phyloP scores from a whole-genome alignment of 805 yeast genomes.

The Yarrowia sp. region DNA sequence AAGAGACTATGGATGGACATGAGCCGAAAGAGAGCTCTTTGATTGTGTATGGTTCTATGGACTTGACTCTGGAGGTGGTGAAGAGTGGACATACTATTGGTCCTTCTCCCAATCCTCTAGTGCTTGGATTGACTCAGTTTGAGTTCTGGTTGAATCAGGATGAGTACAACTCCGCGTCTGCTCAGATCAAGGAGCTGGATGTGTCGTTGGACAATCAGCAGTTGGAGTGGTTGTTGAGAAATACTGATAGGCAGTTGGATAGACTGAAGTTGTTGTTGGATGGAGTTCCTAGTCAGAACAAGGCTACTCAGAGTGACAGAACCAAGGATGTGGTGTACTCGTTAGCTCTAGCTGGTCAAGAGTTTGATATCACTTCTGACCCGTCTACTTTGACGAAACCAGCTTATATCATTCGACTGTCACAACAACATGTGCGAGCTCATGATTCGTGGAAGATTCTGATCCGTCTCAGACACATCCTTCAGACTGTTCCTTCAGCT shows the following conservation, averaged over 20 bases:
- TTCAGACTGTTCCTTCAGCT: conserved; percentile 53
- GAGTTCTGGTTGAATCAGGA: conserved; percentile 41
- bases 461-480: conserved; percentile 72
- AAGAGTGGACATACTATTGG: conserved; percentile 9
- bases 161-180: conserved; percentile 30
- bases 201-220: conserved; percentile 39
- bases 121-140: conserved; percentile 35
- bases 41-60: conserved; percentile 15
- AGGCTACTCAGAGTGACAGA: background rate
- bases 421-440: conserved; percentile 71
- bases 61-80: conserved; percentile 23
- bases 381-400: conserved; percentile 90
- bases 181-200: conserved; percentile 39
- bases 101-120: conserved; percentile 32
- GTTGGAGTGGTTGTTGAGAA: conserved; percentile 37
- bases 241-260: conserved; percentile 13
- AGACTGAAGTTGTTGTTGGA: background rate
- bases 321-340: conserved; percentile 43
- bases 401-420: conserved; percentile 65
- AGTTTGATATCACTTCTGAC: conserved; percentile 65
- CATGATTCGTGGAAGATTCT: conserved; percentile 86
- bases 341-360: conserved; percentile 49
- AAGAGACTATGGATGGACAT: conserved; percentile 18
- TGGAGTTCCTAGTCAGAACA: background rate
- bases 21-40: background rate